These are phyloP conservation scores for Candida nemodendra DNA, from an alignment of 805 yeast species.

Conservation along the genomic window DNA sequence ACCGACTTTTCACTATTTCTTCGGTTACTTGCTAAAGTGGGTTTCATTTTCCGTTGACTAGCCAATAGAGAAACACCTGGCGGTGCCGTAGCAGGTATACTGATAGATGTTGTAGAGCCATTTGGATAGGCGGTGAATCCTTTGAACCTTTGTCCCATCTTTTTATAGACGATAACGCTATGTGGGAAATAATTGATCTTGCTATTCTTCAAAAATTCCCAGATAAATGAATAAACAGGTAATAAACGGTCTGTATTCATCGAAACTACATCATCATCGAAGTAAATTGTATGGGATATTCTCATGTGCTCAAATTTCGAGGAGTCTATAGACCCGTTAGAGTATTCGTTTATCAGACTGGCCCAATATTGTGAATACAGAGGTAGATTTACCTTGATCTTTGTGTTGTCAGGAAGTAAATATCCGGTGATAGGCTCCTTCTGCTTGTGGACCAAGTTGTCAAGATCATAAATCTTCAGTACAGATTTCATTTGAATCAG, in stretches of 20 bases:
- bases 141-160: background rate
- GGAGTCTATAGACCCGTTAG: conserved; percentile 29
- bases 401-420: conserved; percentile 19
- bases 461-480: conserved; percentile 24
- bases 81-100: too few species aligned
- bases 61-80: too few species aligned
- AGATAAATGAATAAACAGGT: conserved; percentile 31
- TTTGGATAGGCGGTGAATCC: too few species aligned
- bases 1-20: too few species aligned
- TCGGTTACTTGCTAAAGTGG: too few species aligned
- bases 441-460: conserved; percentile 20
- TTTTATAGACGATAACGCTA: conserved; percentile 19
- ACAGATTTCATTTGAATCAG: conserved; percentile 30
- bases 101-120: too few species aligned
- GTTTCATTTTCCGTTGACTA: too few species aligned
- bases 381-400: conserved; percentile 29
- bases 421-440: conserved; percentile 33
- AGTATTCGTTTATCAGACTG: conserved; percentile 28
- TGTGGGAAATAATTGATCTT: conserved; percentile 25
- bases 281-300: conserved; percentile 29
- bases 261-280: conserved; percentile 28
- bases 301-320: conserved; percentile 22
- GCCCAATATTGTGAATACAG: conserved; percentile 34
- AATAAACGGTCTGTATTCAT: conserved; percentile 10
- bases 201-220: conserved; percentile 29